Evolutionary conservation across 2,329 filamentous ascomycete species (phyloP), one percentile per base, ranked within the genome.

Genomic region (Colletotrichum caudatum): DNA sequence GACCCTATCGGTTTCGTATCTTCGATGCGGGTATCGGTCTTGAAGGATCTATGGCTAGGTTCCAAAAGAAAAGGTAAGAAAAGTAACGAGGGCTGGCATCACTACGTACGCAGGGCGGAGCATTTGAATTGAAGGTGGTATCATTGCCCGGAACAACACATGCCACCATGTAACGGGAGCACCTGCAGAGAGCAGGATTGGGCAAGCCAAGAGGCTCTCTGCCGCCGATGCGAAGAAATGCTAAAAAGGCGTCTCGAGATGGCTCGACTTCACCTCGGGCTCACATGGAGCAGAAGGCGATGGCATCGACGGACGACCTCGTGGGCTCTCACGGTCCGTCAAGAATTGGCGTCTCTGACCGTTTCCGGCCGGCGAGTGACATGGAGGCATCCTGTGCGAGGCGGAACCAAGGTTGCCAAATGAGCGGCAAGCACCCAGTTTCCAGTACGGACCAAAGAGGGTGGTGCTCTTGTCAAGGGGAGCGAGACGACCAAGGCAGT

Each of bases 1-100:
- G 68, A 39, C 65, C 65, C 69, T 59, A 46, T 69, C 59, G 64
- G 65, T 72, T 72, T 69, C 65, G 59, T 54, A 72, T 64, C 63
- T 41, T 57, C 16, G 48, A 61, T 39, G 62, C 33, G 60, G 33
- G 54, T n/a, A 69, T 69, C 64, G 60, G 54, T 37, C 41, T 64
- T 48, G 48, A 14, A 48, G 56, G 60, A 48, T 41, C 57, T 26
- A 60, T 48, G 57, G 60, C 37, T 35, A 60, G 59, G 65, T 57
- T 60, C 65, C 54, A 72, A 72, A 72, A 69, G 65, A 58, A 68
- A 71, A 69, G 23, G 20, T 51, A 39, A 50, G 48, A 72, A 69
- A 69, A 60, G 63, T 58, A 72, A 64, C 8, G 5, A 62, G 60
- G 60, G 53, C 26, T 60, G 35, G 59, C 65, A 65, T 69, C 56